Conservation (phyloP, 2,329 filamentous ascomycete species). For the Pseudovirgaria hyperparasitica region DNA sequence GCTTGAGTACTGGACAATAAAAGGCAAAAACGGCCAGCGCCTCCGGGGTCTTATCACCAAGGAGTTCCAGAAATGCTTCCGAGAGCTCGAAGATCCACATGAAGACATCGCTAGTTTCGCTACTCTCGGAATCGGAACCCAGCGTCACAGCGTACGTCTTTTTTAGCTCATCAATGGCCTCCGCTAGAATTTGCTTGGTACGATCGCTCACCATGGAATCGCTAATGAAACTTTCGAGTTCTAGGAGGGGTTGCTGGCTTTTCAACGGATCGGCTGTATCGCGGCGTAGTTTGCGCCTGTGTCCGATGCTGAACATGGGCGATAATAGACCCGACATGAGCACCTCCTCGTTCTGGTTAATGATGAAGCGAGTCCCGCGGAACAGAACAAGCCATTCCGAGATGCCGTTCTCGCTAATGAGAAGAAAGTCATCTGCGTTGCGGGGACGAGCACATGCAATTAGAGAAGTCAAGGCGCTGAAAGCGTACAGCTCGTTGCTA, state of each 20-base stretch:
- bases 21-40: constrained; percentile 2
- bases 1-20: constrained; percentile 1
- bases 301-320: constrained; percentile 16
- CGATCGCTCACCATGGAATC: background rate
- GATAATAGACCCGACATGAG: constrained; percentile 10
- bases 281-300: constrained; percentile 4
- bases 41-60: background rate
- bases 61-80: background rate
- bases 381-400: constrained; percentile 27
- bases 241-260: background rate
- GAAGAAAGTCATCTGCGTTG: constrained; percentile 21
- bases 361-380: constrained; percentile 22
- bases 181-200: background rate
- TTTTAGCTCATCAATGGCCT: background rate
- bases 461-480: constrained; percentile 23
- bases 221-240: background rate
- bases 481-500: constrained; percentile 24
- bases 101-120: background rate
- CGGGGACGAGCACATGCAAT: background rate
- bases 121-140: background rate
- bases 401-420: constrained; percentile 20
- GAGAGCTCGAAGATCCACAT: background rate
- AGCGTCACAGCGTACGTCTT: background rate
- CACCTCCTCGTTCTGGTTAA: constrained; percentile 11
- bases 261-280: background rate